Base-by-base conservation (phyloP, 75 land plant genomes). In the Isoetes taiwanensis region DNA sequence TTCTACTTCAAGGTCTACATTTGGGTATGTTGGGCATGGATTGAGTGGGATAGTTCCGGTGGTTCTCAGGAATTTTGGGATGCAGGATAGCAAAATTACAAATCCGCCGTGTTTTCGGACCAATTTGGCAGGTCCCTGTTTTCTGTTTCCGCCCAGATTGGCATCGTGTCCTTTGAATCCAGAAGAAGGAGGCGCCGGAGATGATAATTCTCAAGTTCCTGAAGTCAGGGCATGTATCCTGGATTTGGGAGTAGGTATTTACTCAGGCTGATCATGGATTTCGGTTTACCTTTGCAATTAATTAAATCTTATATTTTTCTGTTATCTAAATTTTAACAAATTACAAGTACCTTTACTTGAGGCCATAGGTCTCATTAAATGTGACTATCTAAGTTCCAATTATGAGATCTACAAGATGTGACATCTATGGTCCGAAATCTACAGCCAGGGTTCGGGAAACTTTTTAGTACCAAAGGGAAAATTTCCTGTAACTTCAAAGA, bases 21-120 rank as follows among this genome's bases (percentile, higher is more conserved):
- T 68, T 31, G 71, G 71, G n/a, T 43, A 59, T n/a, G 27, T 62
- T 1, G 71, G 65, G 11, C 58, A 50, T 64, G 65, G 65, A 6
- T 28, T 59, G 2, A 30, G 48, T 20, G 62, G 62, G 2, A 59
- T 59, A n/a, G 41, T 19, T 3, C 62, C 62, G 1, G 6, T 21
- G 30, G 46, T 59, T 5, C 34, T 59, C 24, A 31, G 20, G 2
- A 6, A 21, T 2, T 59, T 8, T 3, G 58, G 58, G 10, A 24
- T 32, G 4, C 14, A 56, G 2, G 14, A 31, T 3, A 20, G 34
- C 9, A 52, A 52, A 32, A 24, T 56, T 1, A 34, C 58, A 2
- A 4, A 33, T 25, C 3, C 5, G 4, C 25, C 28, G 3, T 56
- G 58, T 17, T 16, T 25, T 17, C 42, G 58, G 9, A 56, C 58